These are phyloP conservation scores for Hypoxylon intermedium DNA, from an alignment of 495 filamentous ascomycete genomes.

Conservation along the genomic window DNA sequence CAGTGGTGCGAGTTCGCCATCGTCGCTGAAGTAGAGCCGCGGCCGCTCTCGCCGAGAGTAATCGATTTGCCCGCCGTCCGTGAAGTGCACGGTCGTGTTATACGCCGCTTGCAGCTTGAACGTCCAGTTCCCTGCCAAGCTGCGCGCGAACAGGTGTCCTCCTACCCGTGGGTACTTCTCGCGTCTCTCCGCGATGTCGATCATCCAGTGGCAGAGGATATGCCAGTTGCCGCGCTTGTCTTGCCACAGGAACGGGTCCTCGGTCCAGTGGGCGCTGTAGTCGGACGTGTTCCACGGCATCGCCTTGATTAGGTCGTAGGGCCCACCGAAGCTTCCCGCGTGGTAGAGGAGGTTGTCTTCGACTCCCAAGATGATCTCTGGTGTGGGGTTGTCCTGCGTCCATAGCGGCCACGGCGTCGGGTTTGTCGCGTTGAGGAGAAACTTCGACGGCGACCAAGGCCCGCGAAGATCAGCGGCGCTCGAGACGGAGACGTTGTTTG, in stretches of 20 bases:
- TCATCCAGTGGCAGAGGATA: slow-evolving; percentile 45
- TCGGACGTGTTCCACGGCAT: slow-evolving; percentile 37
- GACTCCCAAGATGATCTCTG: slow-evolving; percentile 25
- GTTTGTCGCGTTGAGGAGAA: slow-evolving; percentile 37
- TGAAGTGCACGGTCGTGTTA: slow-evolving; percentile 47
- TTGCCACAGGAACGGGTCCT: slow-evolving; percentile 53
- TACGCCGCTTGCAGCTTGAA: slow-evolving; percentile 46
- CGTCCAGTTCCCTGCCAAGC: slow-evolving; percentile 49
- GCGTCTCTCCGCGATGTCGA: slow-evolving; percentile 46
- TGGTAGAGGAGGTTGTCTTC: slow-evolving; percentile 33
- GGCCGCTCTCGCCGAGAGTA: slow-evolving; percentile 50
- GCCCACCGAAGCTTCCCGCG: slow-evolving; percentile 10
- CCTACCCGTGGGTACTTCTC: slow-evolving; percentile 50
- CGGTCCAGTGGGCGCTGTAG: slow-evolving; percentile 37
- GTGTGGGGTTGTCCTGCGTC: slow-evolving; percentile 15
- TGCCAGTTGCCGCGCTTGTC: slow-evolving; percentile 53
- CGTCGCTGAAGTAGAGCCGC: slow-evolving; percentile 51
- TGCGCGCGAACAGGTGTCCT: slow-evolving; percentile 46
- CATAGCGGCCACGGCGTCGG: slow-evolving; percentile 44
- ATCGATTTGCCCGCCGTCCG: slow-evolving; percentile 41
- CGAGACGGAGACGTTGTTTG: slow-evolving; percentile 35
- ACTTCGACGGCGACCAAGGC: slow-evolving; percentile 20
- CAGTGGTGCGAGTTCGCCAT: slow-evolving; percentile 49
- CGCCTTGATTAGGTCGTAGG: slow-evolving; percentile 21
- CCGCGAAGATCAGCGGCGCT: slow-evolving; percentile 23